Evolutionary conservation across 1,284 basidiomycete species (phyloP).

Genomic region (Leccinum olivaceoglutinosum): DNA sequence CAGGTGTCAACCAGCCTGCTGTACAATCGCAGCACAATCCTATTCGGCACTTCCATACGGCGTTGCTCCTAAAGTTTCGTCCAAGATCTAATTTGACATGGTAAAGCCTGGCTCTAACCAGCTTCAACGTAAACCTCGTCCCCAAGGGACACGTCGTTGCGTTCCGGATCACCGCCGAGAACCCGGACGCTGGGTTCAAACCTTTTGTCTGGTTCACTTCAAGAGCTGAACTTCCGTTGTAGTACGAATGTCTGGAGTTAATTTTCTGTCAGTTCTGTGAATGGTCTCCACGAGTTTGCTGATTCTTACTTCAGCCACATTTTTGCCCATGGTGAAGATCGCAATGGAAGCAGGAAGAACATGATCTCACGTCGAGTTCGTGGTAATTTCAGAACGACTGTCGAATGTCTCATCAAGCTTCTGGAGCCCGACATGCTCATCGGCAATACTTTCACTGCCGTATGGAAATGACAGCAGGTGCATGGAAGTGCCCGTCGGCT

Average conservation of each 20-base stretch:
- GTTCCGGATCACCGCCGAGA: no score
- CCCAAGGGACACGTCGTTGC: conserved; percentile 27
- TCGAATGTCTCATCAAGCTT: conserved; percentile 97
- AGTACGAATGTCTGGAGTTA: no score
- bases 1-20: conserved; percentile 96
- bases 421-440: conserved; percentile 96
- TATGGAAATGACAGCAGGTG: no score
- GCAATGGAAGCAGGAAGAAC: conserved; percentile 93
- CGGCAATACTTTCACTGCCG: conserved; percentile 96
- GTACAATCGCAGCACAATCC: conserved; percentile 76
- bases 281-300: conserved; percentile 50
- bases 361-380: conserved; percentile 99
- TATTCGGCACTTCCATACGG: conserved; percentile 88
- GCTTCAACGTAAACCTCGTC: conserved; percentile 91
- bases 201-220: no score
- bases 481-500: no score
- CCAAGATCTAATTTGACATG: conserved; percentile 97
- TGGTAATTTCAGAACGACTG: conserved; percentile 92
- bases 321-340: conserved; percentile 95
- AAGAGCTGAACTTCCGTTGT: no score
- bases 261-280: conserved; percentile 77
- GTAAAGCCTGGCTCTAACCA: conserved; percentile 80
- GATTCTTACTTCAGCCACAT: conserved; percentile 46
- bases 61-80: conserved; percentile 79
- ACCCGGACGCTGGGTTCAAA: no score